Evolutionary conservation across 2,329 filamentous ascomycete genomes (phyloP), one percentile per base, ranked within the genome.

Genomic region (Setomelanomma holmii): DNA sequence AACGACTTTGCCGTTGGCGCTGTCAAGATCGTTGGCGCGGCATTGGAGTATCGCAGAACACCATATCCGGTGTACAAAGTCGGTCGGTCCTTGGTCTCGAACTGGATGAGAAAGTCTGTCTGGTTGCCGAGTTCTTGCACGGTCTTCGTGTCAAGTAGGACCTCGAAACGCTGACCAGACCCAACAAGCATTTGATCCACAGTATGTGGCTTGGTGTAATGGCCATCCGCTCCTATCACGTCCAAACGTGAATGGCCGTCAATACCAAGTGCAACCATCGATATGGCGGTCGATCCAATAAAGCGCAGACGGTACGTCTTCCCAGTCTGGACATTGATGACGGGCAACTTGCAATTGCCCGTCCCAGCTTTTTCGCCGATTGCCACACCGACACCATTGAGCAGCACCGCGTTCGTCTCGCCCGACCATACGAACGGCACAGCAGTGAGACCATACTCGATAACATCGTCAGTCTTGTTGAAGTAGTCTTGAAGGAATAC

Each of bases 261-360:
- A 35, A 89, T 80, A 0, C 76, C 84, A 3, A 86, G 60, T 1
- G 80, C 78, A 6, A 86, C 63, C 7, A 81, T 77, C 0, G 83
- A 85, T 16, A 88, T 72, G 0, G 82, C 82, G 0, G 80, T 82
- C 0, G 70, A 79, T 4, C 84, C 84, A 38, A 89, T 80, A 61
- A 86, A 83, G 8, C 87, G 79, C 45, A 89, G 71, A 1, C 86
- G 79, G 60, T 89, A 89, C 0, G 81, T 85, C 64, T 80, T 85
- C 10, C 77, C 82, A 0, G 86, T 83, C 33, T 86, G 74, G 7
- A 89, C 82, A 5, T 83, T 77, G 53, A 89, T 82, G 3, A 85
- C 74, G 4, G 79, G 76, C 2, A 82, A 75, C 47, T 74, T 67
- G 67, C 82, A 81, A 35, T 67, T 71, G 19, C 51, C 55, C 40